Conservation (phyloP, 2,329 filamentous ascomycete genomes). For the Monosporascus sp. region DNA sequence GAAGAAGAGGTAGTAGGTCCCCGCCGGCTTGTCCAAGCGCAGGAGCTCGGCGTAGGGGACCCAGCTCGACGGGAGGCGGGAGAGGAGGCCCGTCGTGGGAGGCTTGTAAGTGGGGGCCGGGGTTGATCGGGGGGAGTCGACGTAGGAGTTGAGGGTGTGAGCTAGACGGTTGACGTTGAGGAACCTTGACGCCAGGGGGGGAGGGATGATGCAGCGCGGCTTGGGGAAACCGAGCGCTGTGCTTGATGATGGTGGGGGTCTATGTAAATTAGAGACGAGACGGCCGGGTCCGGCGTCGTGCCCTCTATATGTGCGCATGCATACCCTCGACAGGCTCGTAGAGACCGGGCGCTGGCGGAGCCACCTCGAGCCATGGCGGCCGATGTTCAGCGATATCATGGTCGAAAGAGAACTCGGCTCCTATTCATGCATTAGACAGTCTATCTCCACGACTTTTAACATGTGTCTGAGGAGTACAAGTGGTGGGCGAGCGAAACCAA, state of each 20-base stretch:
- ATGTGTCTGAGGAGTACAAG: no score
- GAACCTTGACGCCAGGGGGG: background rate
- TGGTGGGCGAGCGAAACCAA: background rate
- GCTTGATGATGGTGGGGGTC: conserved; percentile 2
- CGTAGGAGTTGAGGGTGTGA: conserved; percentile 4
- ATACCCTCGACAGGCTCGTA: background rate
- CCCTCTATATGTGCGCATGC: background rate
- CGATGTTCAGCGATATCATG: no score
- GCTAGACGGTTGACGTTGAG: no score
- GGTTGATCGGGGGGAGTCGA: conserved; percentile 16
- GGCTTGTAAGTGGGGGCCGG: conserved; percentile 48
- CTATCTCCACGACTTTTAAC: no score
- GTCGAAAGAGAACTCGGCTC: no score
- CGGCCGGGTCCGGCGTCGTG: no score
- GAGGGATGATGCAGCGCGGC: conserved; percentile 12
- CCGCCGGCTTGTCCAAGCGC: conserved; percentile 74
- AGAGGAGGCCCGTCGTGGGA: conserved; percentile 67
- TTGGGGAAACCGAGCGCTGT: conserved; percentile 15
- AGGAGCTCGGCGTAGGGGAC: conserved; percentile 79
- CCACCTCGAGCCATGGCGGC: no score
- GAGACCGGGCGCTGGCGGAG: no score
- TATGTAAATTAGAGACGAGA: conserved; percentile 2
- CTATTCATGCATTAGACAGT: no score
- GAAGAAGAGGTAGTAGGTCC: conserved; percentile 80
- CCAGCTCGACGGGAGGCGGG: conserved; percentile 61